Percentiles rank a stretch among this genome's conserved stretches.
These are phyloP conservation scores for Turritis glabra DNA, from an alignment of 345 rosid species.

Conservation along the genomic window DNA sequence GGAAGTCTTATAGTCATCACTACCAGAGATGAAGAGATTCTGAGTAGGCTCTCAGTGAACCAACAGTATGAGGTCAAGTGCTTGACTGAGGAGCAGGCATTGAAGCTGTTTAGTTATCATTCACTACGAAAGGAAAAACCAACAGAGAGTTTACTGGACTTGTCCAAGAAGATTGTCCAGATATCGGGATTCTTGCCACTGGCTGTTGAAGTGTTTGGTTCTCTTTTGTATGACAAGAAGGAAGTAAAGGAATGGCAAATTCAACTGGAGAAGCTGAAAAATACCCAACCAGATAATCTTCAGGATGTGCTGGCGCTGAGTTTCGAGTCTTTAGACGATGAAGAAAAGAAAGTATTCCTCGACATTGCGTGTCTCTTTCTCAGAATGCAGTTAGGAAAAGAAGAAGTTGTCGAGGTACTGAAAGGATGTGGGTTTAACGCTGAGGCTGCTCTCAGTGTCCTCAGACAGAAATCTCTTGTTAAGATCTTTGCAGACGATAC, in stretches of 20 bases:
- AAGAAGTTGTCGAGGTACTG: constrained; percentile 51
- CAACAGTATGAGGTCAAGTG: constrained; percentile 50
- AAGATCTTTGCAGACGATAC: constrained; percentile 34
- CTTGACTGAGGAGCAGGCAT: constrained; percentile 41
- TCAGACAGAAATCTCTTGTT: constrained; percentile 56
- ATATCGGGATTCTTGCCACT: constrained; percentile 58
- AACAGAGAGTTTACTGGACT: constrained; percentile 12
- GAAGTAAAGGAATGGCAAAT: constrained; percentile 53
- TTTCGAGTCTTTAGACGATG: constrained; percentile 49
- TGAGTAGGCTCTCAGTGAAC: constrained; percentile 38
- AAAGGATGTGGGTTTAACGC: constrained; percentile 61
- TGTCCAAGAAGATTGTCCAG: constrained; percentile 48
- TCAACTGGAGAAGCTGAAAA: constrained; percentile 46
- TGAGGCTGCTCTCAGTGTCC: constrained; percentile 50
- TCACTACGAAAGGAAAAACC: constrained; percentile 62
- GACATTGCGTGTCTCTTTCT: constrained; percentile 73
- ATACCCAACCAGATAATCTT: constrained; percentile 37
- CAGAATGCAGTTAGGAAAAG: constrained; percentile 43
- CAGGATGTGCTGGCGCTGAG: constrained; percentile 56
- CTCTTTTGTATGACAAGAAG: constrained; percentile 52
- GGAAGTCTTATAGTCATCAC: constrained; percentile 63
- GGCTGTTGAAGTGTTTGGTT: constrained; percentile 78
- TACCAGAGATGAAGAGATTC: constrained; percentile 49
- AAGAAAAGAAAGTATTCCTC: constrained; percentile 55
- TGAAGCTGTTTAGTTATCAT: constrained; percentile 59